Conservation (phyloP, 805 yeast species). For the Candida rishiriensis region DNA sequence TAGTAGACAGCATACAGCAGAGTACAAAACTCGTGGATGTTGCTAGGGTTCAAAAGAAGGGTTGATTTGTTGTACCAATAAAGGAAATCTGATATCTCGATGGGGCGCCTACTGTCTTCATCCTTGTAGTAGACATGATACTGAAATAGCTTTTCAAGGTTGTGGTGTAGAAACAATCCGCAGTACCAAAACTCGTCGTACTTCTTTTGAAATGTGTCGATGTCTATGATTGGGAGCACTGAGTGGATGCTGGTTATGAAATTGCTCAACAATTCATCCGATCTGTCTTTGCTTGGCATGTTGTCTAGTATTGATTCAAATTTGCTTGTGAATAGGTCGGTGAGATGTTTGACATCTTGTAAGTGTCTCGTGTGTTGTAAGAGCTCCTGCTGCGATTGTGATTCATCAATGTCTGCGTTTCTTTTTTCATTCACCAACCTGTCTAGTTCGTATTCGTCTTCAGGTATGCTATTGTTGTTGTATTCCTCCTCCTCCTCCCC, state of each 20-base stretch:
- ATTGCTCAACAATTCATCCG: conserved; percentile 43
- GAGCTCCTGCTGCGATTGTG: neutral
- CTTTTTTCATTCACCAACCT: neutral
- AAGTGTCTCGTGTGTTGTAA: neutral
- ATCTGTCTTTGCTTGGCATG: conserved; percentile 45
- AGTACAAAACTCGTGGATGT: conserved; percentile 19
- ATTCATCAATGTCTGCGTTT: conserved; percentile 1
- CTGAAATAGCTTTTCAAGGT: conserved; percentile 17
- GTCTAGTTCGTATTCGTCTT: conserved; percentile 15
- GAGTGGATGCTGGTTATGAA: conserved; percentile 51
- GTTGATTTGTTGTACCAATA: conserved; percentile 41
- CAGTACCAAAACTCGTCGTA: conserved; percentile 44
- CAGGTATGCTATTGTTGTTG: conserved; percentile 8
- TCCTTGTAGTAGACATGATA: conserved; percentile 9
- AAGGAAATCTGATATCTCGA: conserved; percentile 27
- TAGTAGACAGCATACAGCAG: conserved; percentile 18
- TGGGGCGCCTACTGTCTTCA: conserved; percentile 7
- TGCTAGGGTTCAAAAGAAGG: conserved; percentile 11
- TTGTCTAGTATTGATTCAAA: conserved; percentile 28
- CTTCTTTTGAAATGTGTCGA: conserved; percentile 39
- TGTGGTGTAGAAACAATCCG: conserved; percentile 19
- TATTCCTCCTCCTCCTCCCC: conserved; percentile 1
- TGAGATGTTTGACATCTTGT: neutral
- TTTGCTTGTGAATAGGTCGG: conserved; percentile 22
- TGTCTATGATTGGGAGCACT: conserved; percentile 49